Evolutionary conservation across 2,329 filamentous ascomycete genomes (phyloP).

Genomic region (Seiridium unicorne): DNA sequence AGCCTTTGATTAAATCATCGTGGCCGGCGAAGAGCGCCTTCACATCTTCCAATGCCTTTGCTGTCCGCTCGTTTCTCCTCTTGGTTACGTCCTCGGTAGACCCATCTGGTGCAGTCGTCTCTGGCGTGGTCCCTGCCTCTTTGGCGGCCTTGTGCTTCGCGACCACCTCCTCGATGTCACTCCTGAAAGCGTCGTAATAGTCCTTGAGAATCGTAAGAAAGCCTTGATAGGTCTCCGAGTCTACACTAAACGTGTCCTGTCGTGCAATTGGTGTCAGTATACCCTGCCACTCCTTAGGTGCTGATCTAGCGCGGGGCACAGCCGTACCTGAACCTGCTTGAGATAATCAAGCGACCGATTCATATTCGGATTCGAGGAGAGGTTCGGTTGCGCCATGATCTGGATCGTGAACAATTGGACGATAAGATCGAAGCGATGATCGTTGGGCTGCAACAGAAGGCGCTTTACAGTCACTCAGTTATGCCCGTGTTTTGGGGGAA

Average conservation of each 20-base stretch:
- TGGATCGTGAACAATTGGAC: background rate
- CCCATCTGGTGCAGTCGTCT: background rate
- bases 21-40: conserved; percentile 4
- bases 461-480: no score
- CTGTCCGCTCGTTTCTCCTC: background rate
- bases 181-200: conserved; percentile 1
- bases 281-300: background rate
- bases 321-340: conserved; percentile 4
- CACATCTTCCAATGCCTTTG: conserved; percentile 1
- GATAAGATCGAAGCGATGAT: background rate
- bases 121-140: background rate
- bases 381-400: background rate
- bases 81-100: conserved; percentile 1
- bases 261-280: background rate
- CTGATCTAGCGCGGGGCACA: background rate
- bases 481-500: no score
- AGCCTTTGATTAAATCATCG: conserved; percentile 5
- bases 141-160: conserved; percentile 3
- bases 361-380: background rate
- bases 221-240: conserved; percentile 3
- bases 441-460: background rate
- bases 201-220: conserved; percentile 3
- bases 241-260: conserved; percentile 1
- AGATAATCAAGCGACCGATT: conserved; percentile 4
- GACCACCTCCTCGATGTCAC: conserved; percentile 7